These are phyloP conservation scores for Trapa incisa DNA, from an alignment of 345 rosid genomes.

Conservation along the genomic window DNA sequence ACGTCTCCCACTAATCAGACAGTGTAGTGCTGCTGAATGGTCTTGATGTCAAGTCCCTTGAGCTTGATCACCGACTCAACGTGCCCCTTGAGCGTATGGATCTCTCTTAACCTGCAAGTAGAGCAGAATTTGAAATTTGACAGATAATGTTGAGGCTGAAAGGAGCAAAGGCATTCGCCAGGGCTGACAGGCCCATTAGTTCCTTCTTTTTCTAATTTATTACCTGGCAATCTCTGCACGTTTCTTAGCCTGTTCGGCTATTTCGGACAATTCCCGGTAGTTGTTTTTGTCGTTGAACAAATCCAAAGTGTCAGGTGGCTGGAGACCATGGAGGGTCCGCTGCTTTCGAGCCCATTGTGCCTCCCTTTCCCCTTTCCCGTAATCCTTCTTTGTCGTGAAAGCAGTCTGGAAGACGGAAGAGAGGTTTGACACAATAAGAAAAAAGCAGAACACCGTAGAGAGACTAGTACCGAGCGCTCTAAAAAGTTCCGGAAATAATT, in stretches of 20 bases:
- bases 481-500: background rate
- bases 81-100: constrained; percentile 82
- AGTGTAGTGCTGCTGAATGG: constrained; percentile 85
- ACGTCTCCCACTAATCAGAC: constrained; percentile 26
- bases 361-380: constrained; percentile 70
- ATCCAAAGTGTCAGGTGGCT: constrained; percentile 35
- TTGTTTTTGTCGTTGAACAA: constrained; percentile 44
- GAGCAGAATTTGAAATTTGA: background rate
- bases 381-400: constrained; percentile 84
- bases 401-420: constrained; percentile 43
- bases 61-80: constrained; percentile 90
- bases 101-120: constrained; percentile 59
- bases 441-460: background rate
- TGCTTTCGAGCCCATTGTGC: constrained; percentile 90
- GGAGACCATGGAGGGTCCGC: constrained; percentile 74
- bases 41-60: constrained; percentile 79
- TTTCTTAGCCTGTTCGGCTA: constrained; percentile 84
- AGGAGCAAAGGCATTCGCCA: no score
- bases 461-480: background rate
- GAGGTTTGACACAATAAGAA: background rate
- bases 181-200: no score
- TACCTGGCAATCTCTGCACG: constrained; percentile 90
- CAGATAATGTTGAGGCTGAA: background rate
- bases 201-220: background rate
- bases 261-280: constrained; percentile 61